Evolutionary conservation across 805 yeast species (phyloP), one percentile per base, ranked within the genome.

Genomic region (Candida sithepensis): DNA sequence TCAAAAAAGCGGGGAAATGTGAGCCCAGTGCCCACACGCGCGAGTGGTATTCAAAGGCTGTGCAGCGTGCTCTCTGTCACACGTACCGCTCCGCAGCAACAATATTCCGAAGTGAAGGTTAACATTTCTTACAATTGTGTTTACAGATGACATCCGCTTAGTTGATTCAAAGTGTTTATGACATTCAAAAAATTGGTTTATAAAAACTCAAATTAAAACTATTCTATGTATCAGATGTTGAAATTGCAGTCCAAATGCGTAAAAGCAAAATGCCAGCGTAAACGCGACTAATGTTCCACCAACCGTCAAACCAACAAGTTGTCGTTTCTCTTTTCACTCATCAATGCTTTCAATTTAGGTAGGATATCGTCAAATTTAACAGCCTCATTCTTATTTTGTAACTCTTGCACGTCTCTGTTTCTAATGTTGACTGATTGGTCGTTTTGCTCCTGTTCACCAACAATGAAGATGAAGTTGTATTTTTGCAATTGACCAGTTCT

Each of bases 401-500:
- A 83, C 66, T 85, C 92, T 64, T 82, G 80, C 63, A 90, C 88
- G 69, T 94, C 98, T 77, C 99, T 87, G 76, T 90, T 89, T 80
- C 99, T 89, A 58, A 94, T 86, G 68, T 94, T 94, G 58, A 94
- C 99, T 57, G 91, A 77, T 54, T 78, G 70, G 58, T 82, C 79
- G 54, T 73, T 72, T 75, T 85, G 79, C 74, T 94, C 99, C 64
- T 88, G 90, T 67, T 88, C 97, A 70, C 99, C 99, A 56, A 94
- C 99, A 67, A 90, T 87, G 70, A 92, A 90, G 64, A 92, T 87
- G 73, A 90, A 94, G 78, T 94, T 94, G 75, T 90, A 94, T 71
- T 87, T 90, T 73, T 85, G 83, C 65, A 92, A 65, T 78, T 94
- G 98, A 63, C 97, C 99, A 59, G 81, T 87, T 80, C 99, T 89